Base-by-base conservation (phyloP, 2,329 filamentous ascomycete genomes). In the Clarireedia homoeocarpa region DNA sequence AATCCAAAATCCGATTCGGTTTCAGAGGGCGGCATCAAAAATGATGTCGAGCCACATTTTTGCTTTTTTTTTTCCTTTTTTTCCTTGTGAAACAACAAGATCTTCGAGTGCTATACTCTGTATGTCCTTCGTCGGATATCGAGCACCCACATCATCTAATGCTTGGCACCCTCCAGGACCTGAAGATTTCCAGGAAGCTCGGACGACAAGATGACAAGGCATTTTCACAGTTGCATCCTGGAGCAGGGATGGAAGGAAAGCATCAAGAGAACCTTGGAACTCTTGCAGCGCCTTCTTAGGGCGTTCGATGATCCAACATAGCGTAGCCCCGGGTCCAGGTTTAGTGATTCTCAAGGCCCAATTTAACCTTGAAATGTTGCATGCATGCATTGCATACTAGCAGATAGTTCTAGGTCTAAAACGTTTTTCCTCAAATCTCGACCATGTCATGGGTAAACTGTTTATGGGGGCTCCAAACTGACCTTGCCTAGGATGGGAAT, bases 401-500 rank as follows among this genome's bases (percentile, higher is more conserved):
- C 2, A 42, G 15, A 20, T 42, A 42, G 23, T 53, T 60, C 64
- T 59, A 61, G 61, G 58, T 62, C 53, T 51, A 62, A 63, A 63
- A 62, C 60, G 61, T 63, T 66, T 63, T 56, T 53, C 53, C 57
- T 59, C 49, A 54, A 59, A 56, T 56, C 61, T 53, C 57, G 45
- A 57, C 53, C 58, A 42, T 45, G 49, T 17, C 36, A 40, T 23
- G 36, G 40, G 30, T 34, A 34, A 34, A 12, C 30, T 34, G 30
- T 34, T 34, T 12, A 34, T 34, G 10, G 30, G 30, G 30, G 30
- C 12, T 34, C 30, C 10, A 9, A 34, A 34, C 30, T 34, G 30
- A 12, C 40, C 48, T 36, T 48, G 27, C 30, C 30, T 34, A 34
- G 30, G 12, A 34, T 34, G 30, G 39, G 39, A 15, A 10, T 20